These are phyloP conservation scores for Kingdonia uniflora DNA, from an alignment of 164 flowering plant species.

Conservation along the genomic window DNA sequence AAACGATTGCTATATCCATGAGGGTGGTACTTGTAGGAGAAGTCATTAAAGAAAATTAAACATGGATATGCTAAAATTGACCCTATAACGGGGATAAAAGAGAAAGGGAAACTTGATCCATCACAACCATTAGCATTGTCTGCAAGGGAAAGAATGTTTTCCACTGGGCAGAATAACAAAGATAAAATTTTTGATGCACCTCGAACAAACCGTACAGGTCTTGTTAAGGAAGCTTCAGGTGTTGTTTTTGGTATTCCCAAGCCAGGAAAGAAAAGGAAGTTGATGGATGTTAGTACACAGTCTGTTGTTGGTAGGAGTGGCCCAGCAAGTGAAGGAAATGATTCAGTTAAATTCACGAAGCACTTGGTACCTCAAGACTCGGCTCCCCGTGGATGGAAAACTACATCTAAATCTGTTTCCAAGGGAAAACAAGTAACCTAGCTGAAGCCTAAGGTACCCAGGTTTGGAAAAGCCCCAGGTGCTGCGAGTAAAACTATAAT, in stretches of 20 bases:
- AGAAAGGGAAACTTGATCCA: conserved; percentile 34
- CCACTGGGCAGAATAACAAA: conserved; percentile 47
- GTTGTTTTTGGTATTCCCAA: too few species aligned
- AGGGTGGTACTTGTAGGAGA: conserved; percentile 26
- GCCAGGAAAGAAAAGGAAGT: too few species aligned
- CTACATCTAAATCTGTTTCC: conserved; percentile 33
- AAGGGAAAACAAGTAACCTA: too few species aligned
- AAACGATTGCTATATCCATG: conserved; percentile 22
- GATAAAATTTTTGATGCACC: too few species aligned
- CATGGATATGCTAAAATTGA: too few species aligned
- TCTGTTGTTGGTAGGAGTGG: too few species aligned
- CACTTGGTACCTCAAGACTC: conserved; percentile 58
- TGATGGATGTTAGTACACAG: too few species aligned
- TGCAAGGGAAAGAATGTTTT: conserved; percentile 46
- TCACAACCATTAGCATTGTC: conserved; percentile 31
- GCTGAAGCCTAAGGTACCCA: conserved; percentile 36
- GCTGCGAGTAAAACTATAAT: conserved; percentile 26
- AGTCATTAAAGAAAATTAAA: too few species aligned
- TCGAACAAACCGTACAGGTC: too few species aligned
- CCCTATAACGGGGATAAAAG: conserved; percentile 27
- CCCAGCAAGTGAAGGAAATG: too few species aligned
- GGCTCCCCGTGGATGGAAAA: conserved; percentile 49
- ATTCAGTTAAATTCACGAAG: conserved; percentile 41
- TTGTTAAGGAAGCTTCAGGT: too few species aligned
- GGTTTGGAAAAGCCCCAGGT: conserved; percentile 34